Base-by-base conservation (phyloP, 1,284 basidiomycete species). In the Leccinum cinnamomeum region DNA sequence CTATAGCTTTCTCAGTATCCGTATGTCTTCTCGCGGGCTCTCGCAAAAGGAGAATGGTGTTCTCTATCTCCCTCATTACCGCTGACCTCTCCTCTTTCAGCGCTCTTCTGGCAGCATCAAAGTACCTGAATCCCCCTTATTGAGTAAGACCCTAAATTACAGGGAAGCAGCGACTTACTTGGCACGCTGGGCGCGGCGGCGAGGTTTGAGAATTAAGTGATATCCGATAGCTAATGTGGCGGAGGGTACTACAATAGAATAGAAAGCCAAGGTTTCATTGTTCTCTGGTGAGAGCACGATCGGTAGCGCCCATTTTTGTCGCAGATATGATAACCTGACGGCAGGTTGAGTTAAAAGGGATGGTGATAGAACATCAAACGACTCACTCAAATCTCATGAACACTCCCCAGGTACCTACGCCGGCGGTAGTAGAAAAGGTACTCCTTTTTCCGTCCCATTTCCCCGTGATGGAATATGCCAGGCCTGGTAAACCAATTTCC, bases 1-100 rank as follows among this genome's bases (percentile, higher is more conserved):
- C 70, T 70, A 68, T 69, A 55, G 67, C 71, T 56, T 62, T 67
- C 67, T 84, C 82, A 46, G 78, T 68, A 55, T 81, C 75, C 73
- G 72, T 78, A 65, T 80, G 81, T 62, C 79, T 77, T 64, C 73
- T 76, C 35, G 83, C 83, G 44, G 76, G 74, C 60, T 84, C 82
- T 58, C 73, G 71, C 62, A 84, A 76, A 60, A 84, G 76, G 57
- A 71, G 70, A 57, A 67, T 69, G 5, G 76, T 88, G 55, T 88
- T 85, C 53, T 82, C 77, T 11, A 85, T 86, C 66, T 88, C 84
- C 58, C 79, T 76, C 61, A 80, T 76, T 67, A 85, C 78, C 69
- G 85, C 82, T n/a, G 79, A 77, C 59, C 86, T 83, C 65, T 83
- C 80, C 59, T 90, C 88, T 59, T 79, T 79, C 65, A 89, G 79